These are phyloP conservation scores for Vaccinium myrtillus DNA, from an alignment of 148 eudicot species.

Conservation along the genomic window DNA sequence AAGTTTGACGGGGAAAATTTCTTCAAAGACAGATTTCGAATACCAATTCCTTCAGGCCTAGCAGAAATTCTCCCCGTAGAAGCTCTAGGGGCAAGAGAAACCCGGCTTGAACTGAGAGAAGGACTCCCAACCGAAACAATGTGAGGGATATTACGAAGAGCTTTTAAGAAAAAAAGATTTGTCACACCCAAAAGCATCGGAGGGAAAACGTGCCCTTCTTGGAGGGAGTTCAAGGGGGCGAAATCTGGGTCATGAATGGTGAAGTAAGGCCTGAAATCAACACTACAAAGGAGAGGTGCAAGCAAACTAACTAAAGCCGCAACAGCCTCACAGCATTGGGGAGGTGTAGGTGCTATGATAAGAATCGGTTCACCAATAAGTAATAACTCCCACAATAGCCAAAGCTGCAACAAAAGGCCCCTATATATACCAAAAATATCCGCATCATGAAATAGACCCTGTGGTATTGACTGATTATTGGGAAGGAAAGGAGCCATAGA, in stretches of 20 bases:
- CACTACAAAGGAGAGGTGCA: constrained; percentile 85
- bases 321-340: constrained; percentile 96
- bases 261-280: constrained; percentile 96
- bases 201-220: constrained; percentile 66
- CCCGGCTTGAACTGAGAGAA: constrained; percentile 55
- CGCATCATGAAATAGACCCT: constrained; percentile 87
- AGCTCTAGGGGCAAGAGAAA: constrained; percentile 42
- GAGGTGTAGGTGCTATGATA: constrained; percentile 91
- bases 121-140: constrained; percentile 88
- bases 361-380: constrained; percentile 94
- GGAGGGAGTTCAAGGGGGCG: constrained; percentile 69
- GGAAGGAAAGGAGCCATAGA: constrained; percentile 79
- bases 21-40: constrained; percentile 59
- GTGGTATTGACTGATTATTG: constrained; percentile 73
- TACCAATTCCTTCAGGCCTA: constrained; percentile 55
- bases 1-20: constrained; percentile 78
- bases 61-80: constrained; percentile 44
- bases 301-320: constrained; percentile 88
- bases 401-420: constrained; percentile 84
- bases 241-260: constrained; percentile 93
- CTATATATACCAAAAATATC: constrained; percentile 92
- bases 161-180: constrained; percentile 84
- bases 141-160: constrained; percentile 80
- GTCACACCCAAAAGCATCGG: constrained; percentile 93
- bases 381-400: constrained; percentile 89